Evolutionary conservation across 2,329 filamentous ascomycete species (phyloP).

Genomic region (Zymoseptoria crescenta): DNA sequence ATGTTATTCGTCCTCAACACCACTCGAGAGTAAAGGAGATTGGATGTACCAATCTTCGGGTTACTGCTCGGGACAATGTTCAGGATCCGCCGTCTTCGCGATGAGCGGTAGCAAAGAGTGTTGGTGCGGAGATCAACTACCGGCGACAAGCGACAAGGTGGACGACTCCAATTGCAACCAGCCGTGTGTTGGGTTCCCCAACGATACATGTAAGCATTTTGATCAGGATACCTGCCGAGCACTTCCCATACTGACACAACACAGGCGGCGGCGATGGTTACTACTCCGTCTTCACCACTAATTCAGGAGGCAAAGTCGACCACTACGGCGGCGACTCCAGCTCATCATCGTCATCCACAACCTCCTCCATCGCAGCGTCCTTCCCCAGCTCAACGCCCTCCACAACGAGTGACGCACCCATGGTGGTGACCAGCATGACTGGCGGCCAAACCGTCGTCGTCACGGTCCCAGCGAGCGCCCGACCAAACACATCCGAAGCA

Average conservation of each 20-base stretch:
- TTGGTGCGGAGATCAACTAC: conserved; percentile 65
- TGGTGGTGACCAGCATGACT: conserved; percentile 26
- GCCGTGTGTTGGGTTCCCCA: conserved; percentile 54
- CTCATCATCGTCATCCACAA: conserved; percentile 11
- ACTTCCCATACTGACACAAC: conserved; percentile 2
- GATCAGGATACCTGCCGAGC: neutral
- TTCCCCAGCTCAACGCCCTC: conserved; percentile 10
- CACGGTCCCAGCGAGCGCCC: conserved; percentile 23
- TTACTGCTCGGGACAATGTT: conserved; percentile 46
- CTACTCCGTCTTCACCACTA: conserved; percentile 48
- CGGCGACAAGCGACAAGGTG: conserved; percentile 50
- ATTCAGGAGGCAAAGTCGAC: conserved; percentile 33
- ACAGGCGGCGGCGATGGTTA: conserved; percentile 51
- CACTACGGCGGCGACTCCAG: conserved; percentile 23
- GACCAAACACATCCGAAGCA: conserved; percentile 40
- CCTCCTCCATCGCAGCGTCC: conserved; percentile 9
- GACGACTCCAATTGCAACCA: conserved; percentile 55
- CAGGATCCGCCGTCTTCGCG: conserved; percentile 52
- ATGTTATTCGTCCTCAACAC: conserved; percentile 45
- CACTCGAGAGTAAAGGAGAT: conserved; percentile 40
- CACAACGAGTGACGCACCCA: conserved; percentile 6
- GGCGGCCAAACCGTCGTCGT: conserved; percentile 31
- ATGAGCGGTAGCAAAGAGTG: conserved; percentile 59
- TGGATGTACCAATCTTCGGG: conserved; percentile 49
- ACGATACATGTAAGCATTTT: conserved; percentile 52